Percentiles rank a stretch among this genome's conserved stretches.
Conservation (phyloP, 2,329 filamentous ascomycete species). For the Trichoderma sp. region DNA sequence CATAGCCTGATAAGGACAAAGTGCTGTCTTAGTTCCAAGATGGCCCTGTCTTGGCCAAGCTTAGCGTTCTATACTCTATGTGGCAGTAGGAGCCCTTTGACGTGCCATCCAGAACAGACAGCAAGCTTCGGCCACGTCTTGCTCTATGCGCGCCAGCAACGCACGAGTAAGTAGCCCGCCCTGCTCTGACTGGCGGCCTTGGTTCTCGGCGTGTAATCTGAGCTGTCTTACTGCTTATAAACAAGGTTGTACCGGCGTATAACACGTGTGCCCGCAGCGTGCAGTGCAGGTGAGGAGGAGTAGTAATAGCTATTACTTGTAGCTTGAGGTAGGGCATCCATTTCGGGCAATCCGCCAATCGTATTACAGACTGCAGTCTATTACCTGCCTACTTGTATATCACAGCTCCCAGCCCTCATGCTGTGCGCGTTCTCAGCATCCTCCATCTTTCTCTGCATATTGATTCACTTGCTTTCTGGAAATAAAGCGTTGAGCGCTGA, state of each 20-base stretch:
- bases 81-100: neutral
- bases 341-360: slow-evolving; percentile 5
- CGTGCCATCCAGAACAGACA: slow-evolving; percentile 1
- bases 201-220: slow-evolving; percentile 28
- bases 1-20: slow-evolving; percentile 26
- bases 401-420: neutral
- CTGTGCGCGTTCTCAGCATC: neutral
- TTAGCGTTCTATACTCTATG: slow-evolving; percentile 21
- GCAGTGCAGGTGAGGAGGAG: slow-evolving; percentile 3
- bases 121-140: slow-evolving; percentile 27
- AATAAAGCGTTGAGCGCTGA: slow-evolving; percentile 21
- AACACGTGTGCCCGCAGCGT: slow-evolving; percentile 11
- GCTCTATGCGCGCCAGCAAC: slow-evolving; percentile 21
- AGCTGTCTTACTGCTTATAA: slow-evolving; percentile 28
- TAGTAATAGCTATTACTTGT: neutral
- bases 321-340: slow-evolving; percentile 16
- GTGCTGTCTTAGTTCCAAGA: slow-evolving; percentile 23
- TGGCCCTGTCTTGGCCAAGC: slow-evolving; percentile 29
- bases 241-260: slow-evolving; percentile 26
- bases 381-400: slow-evolving; percentile 3
- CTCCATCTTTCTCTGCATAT: neutral
- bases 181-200: slow-evolving; percentile 11
- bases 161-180: neutral
- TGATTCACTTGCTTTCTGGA: neutral
- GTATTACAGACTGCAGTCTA: neutral